Conservation (phyloP, 2,329 filamentous ascomycete species). For the Tympanopsis confertula region DNA sequence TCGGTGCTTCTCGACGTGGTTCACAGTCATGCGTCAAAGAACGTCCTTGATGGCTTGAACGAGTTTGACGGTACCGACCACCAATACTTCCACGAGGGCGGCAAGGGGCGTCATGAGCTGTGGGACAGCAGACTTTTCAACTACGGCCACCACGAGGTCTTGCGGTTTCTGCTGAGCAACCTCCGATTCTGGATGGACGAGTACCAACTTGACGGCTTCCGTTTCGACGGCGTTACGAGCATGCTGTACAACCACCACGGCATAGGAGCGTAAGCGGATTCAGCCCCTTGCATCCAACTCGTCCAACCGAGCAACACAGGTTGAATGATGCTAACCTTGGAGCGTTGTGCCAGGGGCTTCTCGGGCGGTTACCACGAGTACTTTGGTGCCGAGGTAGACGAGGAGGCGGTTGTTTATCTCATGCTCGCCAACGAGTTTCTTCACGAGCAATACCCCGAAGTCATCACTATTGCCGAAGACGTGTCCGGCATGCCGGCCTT, state of each 20-base stretch:
- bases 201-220: slow-evolving; percentile 91
- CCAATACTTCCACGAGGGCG: slow-evolving; percentile 85
- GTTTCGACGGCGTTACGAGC: slow-evolving; percentile 95
- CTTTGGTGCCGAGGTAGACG: slow-evolving; percentile 78
- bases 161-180: slow-evolving; percentile 93
- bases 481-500: slow-evolving; percentile 98
- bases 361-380: slow-evolving; percentile 98
- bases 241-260: slow-evolving; percentile 96
- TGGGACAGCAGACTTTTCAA: slow-evolving; percentile 98
- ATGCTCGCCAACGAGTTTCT: slow-evolving; percentile 96
- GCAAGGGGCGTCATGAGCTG: slow-evolving; percentile 74
- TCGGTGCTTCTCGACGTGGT: slow-evolving; percentile 90
- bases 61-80: slow-evolving; percentile 92
- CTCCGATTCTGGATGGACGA: slow-evolving; percentile 98
- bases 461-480: slow-evolving; percentile 89
- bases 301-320: slow-evolving; percentile 7
- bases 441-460: slow-evolving; percentile 75
- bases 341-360: slow-evolving; percentile 58
- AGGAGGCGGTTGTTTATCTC: slow-evolving; percentile 87
- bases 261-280: slow-evolving; percentile 71
- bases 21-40: slow-evolving; percentile 96
- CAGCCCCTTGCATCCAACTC: neutral
- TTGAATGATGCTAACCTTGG: slow-evolving; percentile 13
- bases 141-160: slow-evolving; percentile 85
- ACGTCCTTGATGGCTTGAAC: slow-evolving; percentile 87